Evolutionary conservation across 1,139 yeast species (phyloP).

Genomic region (Saccharomycopsis hybrid): DNA sequence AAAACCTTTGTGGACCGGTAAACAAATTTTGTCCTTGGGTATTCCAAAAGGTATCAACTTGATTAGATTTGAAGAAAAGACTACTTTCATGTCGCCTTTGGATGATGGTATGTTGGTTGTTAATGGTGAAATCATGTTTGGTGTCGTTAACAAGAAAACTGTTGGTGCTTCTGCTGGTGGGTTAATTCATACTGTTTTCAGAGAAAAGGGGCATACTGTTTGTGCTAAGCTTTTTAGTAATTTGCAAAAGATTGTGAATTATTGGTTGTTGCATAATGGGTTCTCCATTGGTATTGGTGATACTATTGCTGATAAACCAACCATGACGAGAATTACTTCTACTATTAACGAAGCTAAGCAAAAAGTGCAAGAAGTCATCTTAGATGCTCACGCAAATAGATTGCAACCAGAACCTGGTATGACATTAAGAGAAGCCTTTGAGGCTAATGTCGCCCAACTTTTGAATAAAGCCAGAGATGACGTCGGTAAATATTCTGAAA

Average conservation of each 20-base stretch:
- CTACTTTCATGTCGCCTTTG: conserved; percentile 75
- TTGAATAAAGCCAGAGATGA: conserved; percentile 98
- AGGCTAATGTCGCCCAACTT: conserved; percentile 92
- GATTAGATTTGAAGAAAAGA: conserved; percentile 87
- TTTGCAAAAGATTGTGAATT: conserved; percentile 91
- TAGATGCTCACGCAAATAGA: conserved; percentile 83
- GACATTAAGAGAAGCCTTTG: conserved; percentile 98
- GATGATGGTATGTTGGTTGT: conserved; percentile 90
- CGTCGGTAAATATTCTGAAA: conserved; percentile 98
- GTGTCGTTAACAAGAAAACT: conserved; percentile 96
- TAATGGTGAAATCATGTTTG: conserved; percentile 92
- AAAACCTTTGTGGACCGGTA: conserved; percentile 96
- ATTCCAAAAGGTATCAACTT: conserved; percentile 94
- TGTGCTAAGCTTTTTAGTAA: conserved; percentile 91
- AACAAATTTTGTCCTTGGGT: conserved; percentile 86
- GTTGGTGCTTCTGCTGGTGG: conserved; percentile 99
- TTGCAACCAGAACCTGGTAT: conserved; percentile 98
- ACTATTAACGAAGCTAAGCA: conserved; percentile 90
- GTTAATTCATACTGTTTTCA: conserved; percentile 90
- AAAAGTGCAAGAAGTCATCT: conserved; percentile 87
- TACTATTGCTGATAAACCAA: conserved; percentile 95
- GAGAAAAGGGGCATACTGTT: conserved; percentile 90
- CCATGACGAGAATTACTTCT: conserved; percentile 88
- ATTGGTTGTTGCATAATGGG: conserved; percentile 94
- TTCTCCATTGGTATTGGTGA: conserved; percentile 99